Percentiles rank a stretch among this genome's conserved stretches.
These are phyloP conservation scores for Lepidium didymum DNA, from an alignment of 345 rosid genomes.

Conservation along the genomic window DNA sequence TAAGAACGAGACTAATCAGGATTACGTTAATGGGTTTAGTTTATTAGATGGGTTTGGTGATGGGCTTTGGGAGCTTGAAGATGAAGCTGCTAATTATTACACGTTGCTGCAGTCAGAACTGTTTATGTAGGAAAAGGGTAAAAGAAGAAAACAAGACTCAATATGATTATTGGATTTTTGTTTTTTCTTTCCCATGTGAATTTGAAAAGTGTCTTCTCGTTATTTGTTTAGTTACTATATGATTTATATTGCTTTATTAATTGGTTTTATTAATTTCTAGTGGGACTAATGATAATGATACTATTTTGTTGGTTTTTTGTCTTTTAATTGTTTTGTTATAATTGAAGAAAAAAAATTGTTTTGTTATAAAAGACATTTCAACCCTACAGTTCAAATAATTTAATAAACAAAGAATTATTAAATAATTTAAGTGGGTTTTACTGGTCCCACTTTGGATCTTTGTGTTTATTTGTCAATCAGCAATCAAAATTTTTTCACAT, in stretches of 20 bases:
- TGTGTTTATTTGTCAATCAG: too few species aligned
- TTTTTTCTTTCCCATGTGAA: neutral
- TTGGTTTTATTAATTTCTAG: constrained; percentile 19
- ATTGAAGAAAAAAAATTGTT: too few species aligned
- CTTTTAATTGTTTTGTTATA: too few species aligned
- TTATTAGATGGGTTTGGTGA: constrained; percentile 41
- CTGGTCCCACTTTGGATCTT: too few species aligned
- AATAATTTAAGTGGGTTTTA: too few species aligned
- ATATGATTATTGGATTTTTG: neutral
- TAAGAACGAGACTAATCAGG: constrained; percentile 11
- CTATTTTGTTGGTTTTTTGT: neutral
- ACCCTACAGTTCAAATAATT: too few species aligned
- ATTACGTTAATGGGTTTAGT: too few species aligned
- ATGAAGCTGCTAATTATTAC: constrained; percentile 60
- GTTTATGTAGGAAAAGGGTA: constrained; percentile 37
- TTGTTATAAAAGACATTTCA: too few species aligned
- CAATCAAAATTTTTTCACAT: too few species aligned
- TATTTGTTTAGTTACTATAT: neutral
- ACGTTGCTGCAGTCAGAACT: constrained; percentile 58
- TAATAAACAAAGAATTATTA: too few species aligned
- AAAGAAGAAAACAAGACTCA: neutral
- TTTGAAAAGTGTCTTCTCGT: neutral
- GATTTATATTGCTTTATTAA: constrained; percentile 9
- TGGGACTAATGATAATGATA: constrained; percentile 24
- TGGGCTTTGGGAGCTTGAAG: constrained; percentile 77